A percentile compares a stretch with the other conserved stretches of the same genome.
Evolutionary conservation across 2,329 filamentous ascomycete species (phyloP).

Genomic region (Nigrospora osmanthi): DNA sequence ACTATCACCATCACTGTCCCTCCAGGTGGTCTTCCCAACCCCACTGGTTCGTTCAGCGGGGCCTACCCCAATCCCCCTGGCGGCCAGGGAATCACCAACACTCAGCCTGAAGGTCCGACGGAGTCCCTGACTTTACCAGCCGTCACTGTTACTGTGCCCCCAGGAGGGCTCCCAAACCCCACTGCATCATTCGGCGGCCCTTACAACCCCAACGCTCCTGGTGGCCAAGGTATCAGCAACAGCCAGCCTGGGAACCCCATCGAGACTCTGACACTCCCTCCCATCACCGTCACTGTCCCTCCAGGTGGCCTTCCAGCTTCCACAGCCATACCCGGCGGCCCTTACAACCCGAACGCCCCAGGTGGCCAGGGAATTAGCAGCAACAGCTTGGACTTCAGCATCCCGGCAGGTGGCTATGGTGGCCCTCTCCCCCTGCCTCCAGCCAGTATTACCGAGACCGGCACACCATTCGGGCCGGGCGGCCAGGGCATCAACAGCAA

Average conservation of each 20-base stretch:
- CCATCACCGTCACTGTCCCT: neutral
- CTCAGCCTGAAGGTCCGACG: neutral
- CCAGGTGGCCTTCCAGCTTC: neutral
- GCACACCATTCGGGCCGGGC: neutral
- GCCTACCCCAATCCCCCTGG: neutral
- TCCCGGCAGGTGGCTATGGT: neutral
- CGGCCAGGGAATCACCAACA: neutral
- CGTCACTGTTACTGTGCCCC: constrained; percentile 1
- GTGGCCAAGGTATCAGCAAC: too few species aligned
- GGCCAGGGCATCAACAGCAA: neutral
- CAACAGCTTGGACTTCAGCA: neutral
- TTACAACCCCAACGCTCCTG: too few species aligned
- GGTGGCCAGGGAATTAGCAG: too few species aligned
- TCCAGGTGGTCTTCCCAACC: neutral
- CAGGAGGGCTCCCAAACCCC: too few species aligned
- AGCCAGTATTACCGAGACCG: neutral
- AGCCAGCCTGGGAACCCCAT: too few species aligned
- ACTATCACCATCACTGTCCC: neutral
- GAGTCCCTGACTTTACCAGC: neutral
- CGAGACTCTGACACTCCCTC: neutral
- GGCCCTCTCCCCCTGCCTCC: neutral
- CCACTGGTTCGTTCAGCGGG: too few species aligned
- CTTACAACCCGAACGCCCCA: too few species aligned
- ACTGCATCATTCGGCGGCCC: too few species aligned
- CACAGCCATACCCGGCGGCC: too few species aligned